Evolutionary conservation across 2,329 filamentous ascomycete species (phyloP).

Genomic region (Botrytis medusae): DNA sequence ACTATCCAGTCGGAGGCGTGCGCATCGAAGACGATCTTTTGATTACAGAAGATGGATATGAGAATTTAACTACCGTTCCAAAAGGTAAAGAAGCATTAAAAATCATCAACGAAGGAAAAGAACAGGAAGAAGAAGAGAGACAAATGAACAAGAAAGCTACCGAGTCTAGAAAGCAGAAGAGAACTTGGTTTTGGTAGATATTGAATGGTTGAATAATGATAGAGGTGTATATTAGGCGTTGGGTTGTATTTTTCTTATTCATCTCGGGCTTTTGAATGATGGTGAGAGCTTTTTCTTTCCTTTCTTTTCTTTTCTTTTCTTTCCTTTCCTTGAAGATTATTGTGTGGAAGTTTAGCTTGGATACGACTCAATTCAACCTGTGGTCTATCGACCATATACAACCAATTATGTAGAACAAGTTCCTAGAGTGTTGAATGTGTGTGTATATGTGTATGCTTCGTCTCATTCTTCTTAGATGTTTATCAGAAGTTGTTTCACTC

Average conservation of each 20-base stretch:
- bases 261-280: not conserved
- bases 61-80: constrained; percentile 79
- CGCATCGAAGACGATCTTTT: constrained; percentile 90
- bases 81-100: constrained; percentile 71
- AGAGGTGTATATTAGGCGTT: not conserved
- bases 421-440: not conserved
- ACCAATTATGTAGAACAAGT: not conserved
- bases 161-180: constrained; percentile 15
- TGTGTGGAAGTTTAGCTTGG: not conserved
- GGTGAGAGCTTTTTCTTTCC: not conserved
- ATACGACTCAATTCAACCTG: not conserved
- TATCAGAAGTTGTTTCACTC: not conserved
- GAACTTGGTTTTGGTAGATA: constrained; percentile 32
- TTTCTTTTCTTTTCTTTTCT: not conserved
- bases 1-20: constrained; percentile 81
- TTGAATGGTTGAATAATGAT: not conserved
- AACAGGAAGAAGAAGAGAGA: constrained; percentile 18
- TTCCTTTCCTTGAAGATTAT: not conserved
- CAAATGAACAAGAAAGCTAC: constrained; percentile 16
- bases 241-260: not conserved
- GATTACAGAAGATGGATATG: constrained; percentile 73
- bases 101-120: constrained; percentile 48
- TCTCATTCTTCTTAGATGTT: not conserved
- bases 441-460: not conserved
- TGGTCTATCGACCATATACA: not conserved